phyloP scores from a whole-genome alignment of 2,329 filamentous ascomycete genomes.

The Zymoseptoria crescenta region DNA sequence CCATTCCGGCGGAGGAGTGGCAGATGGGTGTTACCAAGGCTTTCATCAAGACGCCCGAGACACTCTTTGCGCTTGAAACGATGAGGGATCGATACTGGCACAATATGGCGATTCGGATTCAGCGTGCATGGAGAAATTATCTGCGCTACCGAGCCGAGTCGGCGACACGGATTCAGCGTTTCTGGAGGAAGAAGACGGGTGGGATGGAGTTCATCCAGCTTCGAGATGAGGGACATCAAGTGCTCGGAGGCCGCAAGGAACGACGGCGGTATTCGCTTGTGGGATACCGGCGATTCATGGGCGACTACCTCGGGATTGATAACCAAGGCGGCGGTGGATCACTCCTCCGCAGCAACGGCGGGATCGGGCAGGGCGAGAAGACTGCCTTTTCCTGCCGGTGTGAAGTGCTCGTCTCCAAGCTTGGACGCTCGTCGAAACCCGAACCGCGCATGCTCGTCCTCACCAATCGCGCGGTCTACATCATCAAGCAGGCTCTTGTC shows the following conservation, averaged over 20 bases:
- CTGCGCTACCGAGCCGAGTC: slow-evolving; percentile 86
- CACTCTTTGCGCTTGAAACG: slow-evolving; percentile 88
- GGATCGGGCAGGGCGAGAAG: slow-evolving; percentile 60
- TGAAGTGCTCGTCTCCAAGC: slow-evolving; percentile 85
- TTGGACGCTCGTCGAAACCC: slow-evolving; percentile 90
- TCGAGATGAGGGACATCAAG: slow-evolving; percentile 75
- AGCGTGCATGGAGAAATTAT: slow-evolving; percentile 95
- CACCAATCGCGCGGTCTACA: slow-evolving; percentile 74
- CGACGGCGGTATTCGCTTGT: slow-evolving; percentile 83
- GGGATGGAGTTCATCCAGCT: slow-evolving; percentile 83
- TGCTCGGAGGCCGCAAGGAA: slow-evolving; percentile 82
- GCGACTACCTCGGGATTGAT: slow-evolving; percentile 87
- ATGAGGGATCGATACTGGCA: slow-evolving; percentile 99
- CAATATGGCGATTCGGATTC: slow-evolving; percentile 97
- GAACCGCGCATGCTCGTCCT: slow-evolving; percentile 78
- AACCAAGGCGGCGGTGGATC: slow-evolving; percentile 72
- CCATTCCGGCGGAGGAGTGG: slow-evolving; percentile 89
- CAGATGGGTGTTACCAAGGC: slow-evolving; percentile 96
- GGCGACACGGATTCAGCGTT: slow-evolving; percentile 85
- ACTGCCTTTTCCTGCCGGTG: slow-evolving; percentile 85
- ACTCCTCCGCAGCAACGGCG: slow-evolving; percentile 67
- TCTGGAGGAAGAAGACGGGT: slow-evolving; percentile 89
- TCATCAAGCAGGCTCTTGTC: slow-evolving; percentile 74
- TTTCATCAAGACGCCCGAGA: slow-evolving; percentile 97
- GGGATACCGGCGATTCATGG: slow-evolving; percentile 84